phyloP scores from a whole-genome alignment of 2,329 filamentous ascomycete genomes.

The Cyphellophora europaea region DNA sequence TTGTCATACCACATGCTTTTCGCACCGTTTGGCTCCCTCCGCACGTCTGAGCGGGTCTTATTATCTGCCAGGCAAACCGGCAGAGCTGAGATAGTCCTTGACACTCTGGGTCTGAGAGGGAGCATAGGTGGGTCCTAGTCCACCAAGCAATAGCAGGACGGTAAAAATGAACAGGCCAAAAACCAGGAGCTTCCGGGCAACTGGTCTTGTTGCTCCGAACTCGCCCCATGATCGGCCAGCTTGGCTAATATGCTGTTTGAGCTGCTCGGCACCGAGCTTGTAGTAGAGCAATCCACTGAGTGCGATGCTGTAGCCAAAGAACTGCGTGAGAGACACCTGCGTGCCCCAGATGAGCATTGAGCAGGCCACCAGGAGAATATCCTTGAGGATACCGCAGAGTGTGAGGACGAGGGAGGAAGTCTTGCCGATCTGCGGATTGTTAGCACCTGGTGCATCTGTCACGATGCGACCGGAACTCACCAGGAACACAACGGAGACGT shows the following conservation, averaged over 20 bases:
- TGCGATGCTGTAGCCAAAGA: conserved; percentile 68
- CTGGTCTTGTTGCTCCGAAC: conserved; percentile 68
- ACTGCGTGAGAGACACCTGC: conserved; percentile 60
- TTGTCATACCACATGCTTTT: no score
- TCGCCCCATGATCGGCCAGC: conserved; percentile 74
- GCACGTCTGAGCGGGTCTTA: no score
- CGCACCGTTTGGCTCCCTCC: no score
- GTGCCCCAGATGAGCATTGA: conserved; percentile 74
- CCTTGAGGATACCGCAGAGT: conserved; percentile 77
- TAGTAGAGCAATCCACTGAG: conserved; percentile 57
- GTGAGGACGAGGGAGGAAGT: conserved; percentile 81
- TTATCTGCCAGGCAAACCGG: background rate
- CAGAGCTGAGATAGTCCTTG: conserved; percentile 11
- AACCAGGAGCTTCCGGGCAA: conserved; percentile 67
- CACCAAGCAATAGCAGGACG: conserved; percentile 62
- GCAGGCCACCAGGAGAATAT: conserved; percentile 69
- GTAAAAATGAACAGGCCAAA: conserved; percentile 54
- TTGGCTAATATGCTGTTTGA: conserved; percentile 69
- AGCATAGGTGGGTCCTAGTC: conserved; percentile 48
- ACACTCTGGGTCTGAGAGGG: conserved; percentile 17
- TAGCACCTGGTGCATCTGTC: no score
- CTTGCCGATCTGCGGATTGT: conserved; percentile 62
- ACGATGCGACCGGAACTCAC: conserved; percentile 47
- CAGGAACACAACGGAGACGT: conserved; percentile 77
- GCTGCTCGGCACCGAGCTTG: conserved; percentile 62